phyloP scores from a whole-genome alignment of 306 rosid genomes.

The Lathyrus sativus region DNA sequence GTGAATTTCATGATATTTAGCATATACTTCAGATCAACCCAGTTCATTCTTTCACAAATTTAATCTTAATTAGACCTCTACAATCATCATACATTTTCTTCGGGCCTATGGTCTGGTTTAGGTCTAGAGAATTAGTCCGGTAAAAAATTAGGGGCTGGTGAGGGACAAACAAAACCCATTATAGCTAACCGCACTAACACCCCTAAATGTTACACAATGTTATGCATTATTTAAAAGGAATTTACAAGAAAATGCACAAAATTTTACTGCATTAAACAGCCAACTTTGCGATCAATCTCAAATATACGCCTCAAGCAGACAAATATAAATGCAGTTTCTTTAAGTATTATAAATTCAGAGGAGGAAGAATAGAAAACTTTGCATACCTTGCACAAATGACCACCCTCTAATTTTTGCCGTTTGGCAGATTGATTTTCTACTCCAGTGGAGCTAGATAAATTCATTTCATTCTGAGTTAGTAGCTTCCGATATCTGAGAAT shows the following conservation, averaged over 20 bases:
- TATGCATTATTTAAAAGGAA: constrained; percentile 15
- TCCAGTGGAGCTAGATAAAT: constrained; percentile 60
- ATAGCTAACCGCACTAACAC: neutral
- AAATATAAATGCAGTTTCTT: constrained; percentile 30
- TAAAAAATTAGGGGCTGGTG: neutral
- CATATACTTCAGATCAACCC: constrained; percentile 6
- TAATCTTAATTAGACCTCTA: neutral
- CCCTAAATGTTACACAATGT: constrained; percentile 1
- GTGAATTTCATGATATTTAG: constrained; percentile 1
- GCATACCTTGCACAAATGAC: constrained; percentile 74
- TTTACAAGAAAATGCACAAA: constrained; percentile 20
- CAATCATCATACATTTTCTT: neutral
- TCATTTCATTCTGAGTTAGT: constrained; percentile 54
- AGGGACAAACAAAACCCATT: neutral
- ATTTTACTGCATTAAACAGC: constrained; percentile 1
- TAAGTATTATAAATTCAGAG: constrained; percentile 23
- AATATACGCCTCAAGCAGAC: constrained; percentile 25
- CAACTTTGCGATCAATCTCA: constrained; percentile 21
- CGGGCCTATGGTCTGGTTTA: neutral
- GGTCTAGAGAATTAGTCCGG: neutral
- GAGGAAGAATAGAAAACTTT: constrained; percentile 33
- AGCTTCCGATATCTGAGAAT: constrained; percentile 65
- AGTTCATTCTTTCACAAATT: neutral
- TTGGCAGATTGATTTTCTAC: constrained; percentile 83
- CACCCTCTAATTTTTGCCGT: constrained; percentile 91